Base-by-base conservation (phyloP, 2,329 filamentous ascomycete genomes). In the Ophiosphaerella korrae region DNA sequence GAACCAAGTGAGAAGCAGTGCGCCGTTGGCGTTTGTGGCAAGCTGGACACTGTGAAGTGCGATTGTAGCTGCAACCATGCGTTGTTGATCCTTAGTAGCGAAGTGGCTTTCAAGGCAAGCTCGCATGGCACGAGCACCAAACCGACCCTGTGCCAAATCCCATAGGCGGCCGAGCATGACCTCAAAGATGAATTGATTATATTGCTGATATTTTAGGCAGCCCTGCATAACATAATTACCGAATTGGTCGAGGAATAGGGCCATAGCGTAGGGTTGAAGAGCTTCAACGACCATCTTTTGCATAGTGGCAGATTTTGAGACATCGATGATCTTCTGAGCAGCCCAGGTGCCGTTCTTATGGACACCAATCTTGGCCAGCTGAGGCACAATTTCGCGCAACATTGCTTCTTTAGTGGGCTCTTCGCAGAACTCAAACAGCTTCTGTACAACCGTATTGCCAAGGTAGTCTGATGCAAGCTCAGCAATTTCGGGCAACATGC, bases 281-380 rank as follows among this genome's bases (percentile, higher is more conserved):
- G 90, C 84, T 57, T 96, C 86, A 24, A 94, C 88, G 67, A 99
- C 93, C 77, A 91, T 79, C 40, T 80, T 78, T 87, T 94, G 93
- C 76, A 97, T 92, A 35, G 80, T 78, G 5, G 88, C 86, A 1
- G 89, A 91, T 76, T 94, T 91, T 73, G 92, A 93, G 6, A 96
- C 91, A 67, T 97, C 93, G 62, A 99, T 97, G 67, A 99, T 97
- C 82, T 97, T 99, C 77, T 99, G 94, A 1, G 94, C 94, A 47
- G 94, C 94, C 94, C 94, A 99, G 1, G 94, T 99, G 56, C 94
- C 94, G 67, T 99, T 99, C 84, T 99, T 99, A 82, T 99, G 94
- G 7, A 97, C 87, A 64, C 94, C 94, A 75, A 97, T 97, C 75
- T 97, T 92, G 23, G 93, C 92, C 71, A 97, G 84, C 70, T 97